Evolutionary conservation across 768 basidiomycete species (phyloP).

Genomic region (Amanita molliuscula): DNA sequence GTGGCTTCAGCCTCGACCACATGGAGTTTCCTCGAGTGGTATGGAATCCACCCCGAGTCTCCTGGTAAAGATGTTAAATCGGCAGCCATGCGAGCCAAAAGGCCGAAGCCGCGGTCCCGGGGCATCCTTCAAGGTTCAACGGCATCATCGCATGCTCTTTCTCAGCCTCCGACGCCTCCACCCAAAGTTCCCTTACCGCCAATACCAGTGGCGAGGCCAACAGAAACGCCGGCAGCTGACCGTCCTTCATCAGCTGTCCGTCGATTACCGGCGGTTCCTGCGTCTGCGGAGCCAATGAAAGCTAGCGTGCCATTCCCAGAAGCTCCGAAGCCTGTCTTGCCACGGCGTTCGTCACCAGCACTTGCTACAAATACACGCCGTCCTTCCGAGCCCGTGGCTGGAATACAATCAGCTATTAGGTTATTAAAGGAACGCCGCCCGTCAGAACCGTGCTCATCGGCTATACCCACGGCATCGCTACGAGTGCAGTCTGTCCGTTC

Average conservation of each 20-base stretch:
- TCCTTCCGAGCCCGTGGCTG: neutral
- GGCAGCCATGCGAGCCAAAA: neutral
- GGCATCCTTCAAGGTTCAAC: neutral
- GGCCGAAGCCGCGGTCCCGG: neutral
- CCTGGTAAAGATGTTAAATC: slow-evolving; percentile 9
- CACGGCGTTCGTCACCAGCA: neutral
- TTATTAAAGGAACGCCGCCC: neutral
- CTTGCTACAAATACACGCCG: neutral
- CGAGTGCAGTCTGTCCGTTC: neutral
- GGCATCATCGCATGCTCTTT: neutral
- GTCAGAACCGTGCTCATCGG: neutral
- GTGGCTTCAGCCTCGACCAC: slow-evolving; percentile 24
- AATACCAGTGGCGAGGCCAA: neutral
- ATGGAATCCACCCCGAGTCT: slow-evolving; percentile 25
- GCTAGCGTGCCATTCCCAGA: neutral
- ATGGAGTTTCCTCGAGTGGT: slow-evolving; percentile 25
- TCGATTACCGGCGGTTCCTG: slow-evolving; percentile 3
- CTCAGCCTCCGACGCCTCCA: slow-evolving; percentile 3
- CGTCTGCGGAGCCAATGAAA: neutral
- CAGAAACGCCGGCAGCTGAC: neutral
- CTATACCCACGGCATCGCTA: neutral
- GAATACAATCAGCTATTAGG: neutral
- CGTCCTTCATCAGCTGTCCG: neutral
- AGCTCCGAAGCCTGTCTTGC: neutral
- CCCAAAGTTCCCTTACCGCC: slow-evolving; percentile 4